Base-by-base conservation (phyloP, 768 basidiomycete species). In the Chalciporus pseudorubinellus region DNA sequence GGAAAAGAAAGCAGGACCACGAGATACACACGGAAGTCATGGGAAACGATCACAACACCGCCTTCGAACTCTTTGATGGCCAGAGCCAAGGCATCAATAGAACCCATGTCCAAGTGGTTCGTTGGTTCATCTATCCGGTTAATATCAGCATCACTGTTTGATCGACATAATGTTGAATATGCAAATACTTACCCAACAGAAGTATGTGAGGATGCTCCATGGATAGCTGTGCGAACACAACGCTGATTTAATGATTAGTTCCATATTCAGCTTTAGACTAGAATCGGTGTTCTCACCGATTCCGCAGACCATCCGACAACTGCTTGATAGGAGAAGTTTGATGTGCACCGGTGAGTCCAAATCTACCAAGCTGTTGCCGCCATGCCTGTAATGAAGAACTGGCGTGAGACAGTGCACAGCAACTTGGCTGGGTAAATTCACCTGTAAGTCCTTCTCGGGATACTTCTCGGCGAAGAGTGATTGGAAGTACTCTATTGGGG, bases 181-280 rank as follows among this genome's bases (percentile, higher is more conserved):
- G 50, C 45, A 46, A 51, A 49, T 40, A 72, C 79, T 51, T 59
- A 87, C 85, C 87, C 41, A 94, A 82, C 24, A 98, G 76, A 22
- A 98, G 79, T 67, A 98, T 86, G 72, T 97, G 94, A 40, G 97
- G 97, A 68, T 93, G 90, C 65, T 99, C 97, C 92, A 99, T 93
- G 26, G 97, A 82, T 14, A 98, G 79, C 71, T 95, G 92, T 39
- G 95, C 88, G 66, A 98, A 98, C 9, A 98, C 95, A 56, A 98
- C 95, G 51, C 92, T 87, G 53, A 48, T 51, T 58, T 49, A 50
- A 52, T 50, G 20, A 56, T 65, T 50, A 62, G 53, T 26, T 39
- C 44, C 48, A 44, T 36, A 39, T 31, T n/a, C 44, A 46, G 18
- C 46, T 21, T 20, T 26, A 39, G 44, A 49, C 24, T 16, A 10